Conservation (phyloP, 78 protist genomes). For the Isochrysis galbana region DNA sequence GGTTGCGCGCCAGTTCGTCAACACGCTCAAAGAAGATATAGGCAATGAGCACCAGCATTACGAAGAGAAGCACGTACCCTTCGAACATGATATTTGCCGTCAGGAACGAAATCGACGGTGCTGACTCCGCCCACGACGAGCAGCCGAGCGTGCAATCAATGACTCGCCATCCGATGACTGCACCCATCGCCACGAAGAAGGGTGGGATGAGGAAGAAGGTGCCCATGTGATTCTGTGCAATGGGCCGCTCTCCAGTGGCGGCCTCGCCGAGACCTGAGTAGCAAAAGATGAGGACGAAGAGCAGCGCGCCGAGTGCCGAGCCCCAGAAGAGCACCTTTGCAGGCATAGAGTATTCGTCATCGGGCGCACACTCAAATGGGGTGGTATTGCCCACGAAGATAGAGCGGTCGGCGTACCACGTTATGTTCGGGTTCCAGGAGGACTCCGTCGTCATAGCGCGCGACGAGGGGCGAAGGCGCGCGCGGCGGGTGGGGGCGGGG, state of each 20-base stretch:
- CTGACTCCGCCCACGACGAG: background rate
- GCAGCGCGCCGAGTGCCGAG: background rate
- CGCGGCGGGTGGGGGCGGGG: too few relatives aligned
- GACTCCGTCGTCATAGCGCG: background rate
- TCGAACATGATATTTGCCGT: background rate
- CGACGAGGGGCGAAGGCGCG: too few relatives aligned
- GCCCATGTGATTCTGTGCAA: background rate
- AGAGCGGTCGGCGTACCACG: background rate
- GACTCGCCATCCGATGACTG: background rate
- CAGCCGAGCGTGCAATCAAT: background rate
- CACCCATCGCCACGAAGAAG: background rate
- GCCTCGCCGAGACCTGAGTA: background rate
- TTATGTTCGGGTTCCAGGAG: background rate
- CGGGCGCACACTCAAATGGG: background rate
- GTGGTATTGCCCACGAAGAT: background rate
- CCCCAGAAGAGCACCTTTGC: background rate
- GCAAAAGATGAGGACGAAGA: background rate
- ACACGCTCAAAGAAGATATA: background rate
- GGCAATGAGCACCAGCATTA: background rate
- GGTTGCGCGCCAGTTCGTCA: background rate
- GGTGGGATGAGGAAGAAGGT: background rate
- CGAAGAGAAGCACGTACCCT: background rate
- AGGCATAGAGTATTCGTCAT: background rate
- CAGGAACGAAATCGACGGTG: background rate
- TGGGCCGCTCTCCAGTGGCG: background rate